Base-by-base conservation (phyloP, 2,329 filamentous ascomycete species). In the Colletotrichum tofieldiae region DNA sequence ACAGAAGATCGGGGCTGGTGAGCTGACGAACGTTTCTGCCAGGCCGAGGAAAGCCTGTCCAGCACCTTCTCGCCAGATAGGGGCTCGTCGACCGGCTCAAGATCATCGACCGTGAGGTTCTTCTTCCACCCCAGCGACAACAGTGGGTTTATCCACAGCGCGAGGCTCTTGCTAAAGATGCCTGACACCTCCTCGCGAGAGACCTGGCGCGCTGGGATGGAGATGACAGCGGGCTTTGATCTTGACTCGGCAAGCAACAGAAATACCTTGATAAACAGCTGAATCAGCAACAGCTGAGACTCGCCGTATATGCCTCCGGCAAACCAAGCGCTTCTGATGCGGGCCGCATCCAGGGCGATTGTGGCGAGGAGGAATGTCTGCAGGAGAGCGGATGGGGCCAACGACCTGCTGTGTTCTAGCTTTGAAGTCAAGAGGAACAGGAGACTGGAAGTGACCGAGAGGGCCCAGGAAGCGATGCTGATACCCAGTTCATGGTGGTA, bases 131-230 rank as follows among this genome's bases (percentile, higher is more conserved):
- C 68, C 35, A 45, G 20, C 3, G 43, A 43, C 8, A 71, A 23
- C 16, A 71, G 49, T 5, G 65, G 56, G 29, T 58, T 63, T 14
- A 71, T n/a, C 64, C 65, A 68, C 14, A 67, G n/a, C 16, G 26
- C 52, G 5, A 71, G 37, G 16, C 56, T 45, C 26, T 43, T 61
- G n/a, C 64, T 51, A 12, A 71, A 68, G n/a, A 68, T 68, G 20
- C 68, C 68, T 0, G 64, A 37, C 1, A 23, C 7, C 35, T 71
- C 68, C 3, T 71, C 68, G 12, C 65, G 26, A 4, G 68, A 62
- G 51, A 29, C 12, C 11, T 26, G n/a, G 0, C 35, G n/a, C 4
- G 64, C 68, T 5, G 68, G 65, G 11, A 71, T 51, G 26, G 58
- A 29, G 35, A 71, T 32, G 3, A 39, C 32, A 0, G 26, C 16